These are phyloP conservation scores for Lepidium sativum DNA, from an alignment of 345 rosid species.

Conservation along the genomic window DNA sequence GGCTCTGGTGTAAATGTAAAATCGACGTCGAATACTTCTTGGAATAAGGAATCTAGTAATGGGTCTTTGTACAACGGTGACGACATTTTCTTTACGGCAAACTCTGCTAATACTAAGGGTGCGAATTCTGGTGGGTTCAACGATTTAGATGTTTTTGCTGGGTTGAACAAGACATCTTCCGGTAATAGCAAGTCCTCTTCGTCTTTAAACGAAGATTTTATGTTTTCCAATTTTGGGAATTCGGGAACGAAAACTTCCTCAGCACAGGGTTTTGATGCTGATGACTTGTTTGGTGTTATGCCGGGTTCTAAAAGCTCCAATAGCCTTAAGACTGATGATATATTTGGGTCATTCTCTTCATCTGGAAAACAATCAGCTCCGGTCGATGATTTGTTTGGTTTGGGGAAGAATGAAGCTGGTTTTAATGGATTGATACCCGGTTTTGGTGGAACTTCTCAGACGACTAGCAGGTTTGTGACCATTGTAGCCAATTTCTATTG, in stretches of 20 bases:
- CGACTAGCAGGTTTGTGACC: slow-evolving; percentile 36
- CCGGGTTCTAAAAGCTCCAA: slow-evolving; percentile 31
- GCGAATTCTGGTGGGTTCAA: slow-evolving; percentile 31
- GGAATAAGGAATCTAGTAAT: slow-evolving; percentile 26
- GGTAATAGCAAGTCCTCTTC: slow-evolving; percentile 28
- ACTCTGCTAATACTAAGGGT: background rate
- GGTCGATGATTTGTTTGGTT: background rate
- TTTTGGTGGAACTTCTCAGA: slow-evolving; percentile 42
- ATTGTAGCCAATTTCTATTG: background rate
- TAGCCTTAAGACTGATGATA: slow-evolving; percentile 24
- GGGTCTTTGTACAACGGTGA: slow-evolving; percentile 28
- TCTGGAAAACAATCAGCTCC: slow-evolving; percentile 30
- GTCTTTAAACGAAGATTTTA: slow-evolving; percentile 40
- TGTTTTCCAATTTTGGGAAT: slow-evolving; percentile 32
- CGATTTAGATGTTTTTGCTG: slow-evolving; percentile 44
- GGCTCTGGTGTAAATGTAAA: background rate
- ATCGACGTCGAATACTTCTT: slow-evolving; percentile 12
- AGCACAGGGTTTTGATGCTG: slow-evolving; percentile 16
- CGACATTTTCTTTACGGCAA: slow-evolving; percentile 26
- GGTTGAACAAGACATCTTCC: slow-evolving; percentile 26
- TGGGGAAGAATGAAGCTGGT: slow-evolving; percentile 28
- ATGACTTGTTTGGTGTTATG: slow-evolving; percentile 48
- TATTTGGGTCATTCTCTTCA: slow-evolving; percentile 44
- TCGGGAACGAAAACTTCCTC: slow-evolving; percentile 21
- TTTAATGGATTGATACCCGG: slow-evolving; percentile 73